A percentile compares a stretch with the other conserved stretches of the same genome.
These are phyloP conservation scores for Primulina tabacum DNA, from an alignment of 257 asterid species.

Conservation along the genomic window DNA sequence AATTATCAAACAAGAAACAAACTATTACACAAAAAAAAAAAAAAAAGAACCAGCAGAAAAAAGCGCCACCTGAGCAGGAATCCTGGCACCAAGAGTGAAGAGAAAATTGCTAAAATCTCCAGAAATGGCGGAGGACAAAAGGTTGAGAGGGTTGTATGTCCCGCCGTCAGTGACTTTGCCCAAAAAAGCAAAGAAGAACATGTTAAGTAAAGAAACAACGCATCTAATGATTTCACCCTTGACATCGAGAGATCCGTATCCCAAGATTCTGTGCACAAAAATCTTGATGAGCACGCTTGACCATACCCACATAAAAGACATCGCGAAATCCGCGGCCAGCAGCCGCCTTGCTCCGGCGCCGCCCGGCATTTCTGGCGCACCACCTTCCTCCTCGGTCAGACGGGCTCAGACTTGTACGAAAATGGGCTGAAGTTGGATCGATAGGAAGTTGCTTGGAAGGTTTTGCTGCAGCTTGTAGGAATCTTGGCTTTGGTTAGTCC, in stretches of 20 bases:
- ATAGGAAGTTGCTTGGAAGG: too few relatives aligned
- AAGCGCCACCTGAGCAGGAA: constrained; percentile 44
- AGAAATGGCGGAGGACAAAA: constrained; percentile 59
- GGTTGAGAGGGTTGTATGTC: constrained; percentile 76
- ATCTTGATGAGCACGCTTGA: constrained; percentile 68
- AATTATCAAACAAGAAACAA: neutral
- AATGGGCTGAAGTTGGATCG: too few relatives aligned
- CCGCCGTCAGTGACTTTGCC: constrained; percentile 53
- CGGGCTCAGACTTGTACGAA: too few relatives aligned
- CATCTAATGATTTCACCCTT: constrained; percentile 52
- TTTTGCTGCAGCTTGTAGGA: too few relatives aligned
- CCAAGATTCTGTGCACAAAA: constrained; percentile 48
- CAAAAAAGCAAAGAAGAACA: constrained; percentile 64
- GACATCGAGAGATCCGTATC: constrained; percentile 40
- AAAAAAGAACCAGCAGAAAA: neutral
- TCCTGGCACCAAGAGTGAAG: constrained; percentile 43
- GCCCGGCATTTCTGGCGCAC: constrained; percentile 26
- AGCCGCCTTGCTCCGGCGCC: constrained; percentile 30
- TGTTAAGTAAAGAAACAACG: constrained; percentile 40
- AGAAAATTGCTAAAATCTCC: constrained; percentile 57
- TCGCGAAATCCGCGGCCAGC: constrained; percentile 57
- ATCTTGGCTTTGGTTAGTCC: too few relatives aligned
- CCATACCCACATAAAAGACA: constrained; percentile 88
- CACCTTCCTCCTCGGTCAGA: too few relatives aligned
- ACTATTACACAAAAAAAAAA: neutral